These are phyloP conservation scores for Metroxylon sagu DNA, from an alignment of 176 grass and related monocot species.

Conservation along the genomic window DNA sequence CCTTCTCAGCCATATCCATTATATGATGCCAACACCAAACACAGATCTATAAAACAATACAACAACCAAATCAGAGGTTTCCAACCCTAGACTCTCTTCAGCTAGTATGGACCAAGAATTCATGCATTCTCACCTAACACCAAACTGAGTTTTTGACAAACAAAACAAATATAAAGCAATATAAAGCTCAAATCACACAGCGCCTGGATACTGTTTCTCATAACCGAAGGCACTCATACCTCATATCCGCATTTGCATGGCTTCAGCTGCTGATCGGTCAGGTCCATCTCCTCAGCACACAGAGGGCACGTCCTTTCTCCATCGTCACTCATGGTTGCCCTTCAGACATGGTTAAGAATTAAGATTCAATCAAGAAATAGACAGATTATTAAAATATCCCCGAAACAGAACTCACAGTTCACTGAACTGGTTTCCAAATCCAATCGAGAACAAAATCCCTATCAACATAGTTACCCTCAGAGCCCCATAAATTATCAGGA, in stretches of 20 bases:
- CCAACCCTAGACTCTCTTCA: neutral
- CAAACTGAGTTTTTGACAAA: too few relatives aligned
- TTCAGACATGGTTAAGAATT: constrained; percentile 14
- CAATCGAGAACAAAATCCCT: too few relatives aligned
- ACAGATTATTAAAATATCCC: neutral
- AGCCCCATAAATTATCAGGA: too few relatives aligned
- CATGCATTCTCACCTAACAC: neutral
- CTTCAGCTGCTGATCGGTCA: constrained; percentile 92
- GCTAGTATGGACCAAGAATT: neutral
- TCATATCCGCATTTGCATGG: constrained; percentile 97
- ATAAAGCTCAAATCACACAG: too few relatives aligned
- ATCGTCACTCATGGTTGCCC: constrained; percentile 88
- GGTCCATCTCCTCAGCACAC: constrained; percentile 95
- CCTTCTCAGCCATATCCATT: constrained; percentile 94
- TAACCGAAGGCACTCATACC: constrained; percentile 17
- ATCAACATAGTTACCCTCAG: too few relatives aligned
- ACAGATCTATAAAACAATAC: constrained; percentile 53
- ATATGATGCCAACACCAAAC: constrained; percentile 99
- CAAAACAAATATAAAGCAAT: too few relatives aligned
- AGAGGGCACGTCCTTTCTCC: constrained; percentile 93
- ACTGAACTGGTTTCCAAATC: too few relatives aligned
- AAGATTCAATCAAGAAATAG: too few relatives aligned
- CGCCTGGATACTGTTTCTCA: too few relatives aligned
- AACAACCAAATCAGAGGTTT: neutral
- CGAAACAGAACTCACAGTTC: constrained; percentile 3